phyloP scores from a whole-genome alignment of 306 rosid species.

The Acmispon strigosus region DNA sequence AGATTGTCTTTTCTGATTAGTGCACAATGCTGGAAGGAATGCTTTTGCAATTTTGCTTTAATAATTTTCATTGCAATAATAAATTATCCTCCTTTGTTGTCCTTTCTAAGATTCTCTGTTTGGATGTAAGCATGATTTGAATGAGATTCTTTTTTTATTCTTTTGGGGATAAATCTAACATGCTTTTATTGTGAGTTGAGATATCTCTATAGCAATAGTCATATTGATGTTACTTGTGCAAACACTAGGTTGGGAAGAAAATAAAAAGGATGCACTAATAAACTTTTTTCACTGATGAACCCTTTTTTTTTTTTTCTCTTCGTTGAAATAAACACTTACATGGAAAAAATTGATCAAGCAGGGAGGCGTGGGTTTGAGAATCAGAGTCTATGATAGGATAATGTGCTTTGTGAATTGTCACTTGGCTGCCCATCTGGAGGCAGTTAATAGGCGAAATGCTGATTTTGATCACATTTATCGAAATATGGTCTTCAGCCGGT shows the following conservation, averaged over 20 bases:
- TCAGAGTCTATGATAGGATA: constrained; percentile 90
- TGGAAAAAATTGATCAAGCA: constrained; percentile 37
- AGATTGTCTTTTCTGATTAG: not conserved
- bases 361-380: constrained; percentile 99
- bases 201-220: not conserved
- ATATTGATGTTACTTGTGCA: not conserved
- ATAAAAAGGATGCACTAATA: not conserved
- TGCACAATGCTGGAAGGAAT: not conserved
- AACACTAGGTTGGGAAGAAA: not conserved
- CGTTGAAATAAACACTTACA: constrained; percentile 23
- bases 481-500: constrained; percentile 85
- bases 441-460: constrained; percentile 92
- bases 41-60: not conserved
- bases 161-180: not conserved
- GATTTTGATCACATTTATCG: constrained; percentile 95
- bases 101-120: not conserved
- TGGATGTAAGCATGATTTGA: not conserved
- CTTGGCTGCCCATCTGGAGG: constrained; percentile 99
- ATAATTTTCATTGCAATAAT: not conserved
- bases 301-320: not conserved
- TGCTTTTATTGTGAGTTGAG: not conserved
- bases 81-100: not conserved
- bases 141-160: not conserved
- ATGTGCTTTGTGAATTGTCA: constrained; percentile 99
- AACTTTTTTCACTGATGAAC: not conserved